These are phyloP conservation scores for Stagonosporopsis vannaccii DNA, from an alignment of 2,329 filamentous ascomycete species.

Conservation along the genomic window DNA sequence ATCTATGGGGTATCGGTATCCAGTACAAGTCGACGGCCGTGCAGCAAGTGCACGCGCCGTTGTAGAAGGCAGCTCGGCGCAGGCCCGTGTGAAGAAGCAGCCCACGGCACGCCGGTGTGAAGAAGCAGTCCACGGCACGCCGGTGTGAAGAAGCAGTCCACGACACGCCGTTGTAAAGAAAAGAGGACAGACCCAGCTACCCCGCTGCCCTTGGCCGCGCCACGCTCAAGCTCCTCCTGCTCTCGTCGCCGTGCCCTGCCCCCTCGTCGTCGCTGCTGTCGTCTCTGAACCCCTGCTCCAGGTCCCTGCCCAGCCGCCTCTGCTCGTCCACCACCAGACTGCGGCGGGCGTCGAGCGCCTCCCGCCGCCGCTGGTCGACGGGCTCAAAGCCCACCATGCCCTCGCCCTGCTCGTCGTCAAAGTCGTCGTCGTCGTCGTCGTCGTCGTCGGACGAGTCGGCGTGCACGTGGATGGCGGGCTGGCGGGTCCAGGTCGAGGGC, in stretches of 20 bases:
- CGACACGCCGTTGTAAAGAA: too few species aligned
- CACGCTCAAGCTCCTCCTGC: constrained; percentile 17
- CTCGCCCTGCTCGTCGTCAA: constrained; percentile 56
- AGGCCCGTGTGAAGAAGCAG: too few species aligned
- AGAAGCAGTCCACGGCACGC: too few species aligned
- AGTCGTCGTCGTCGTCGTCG: constrained; percentile 24
- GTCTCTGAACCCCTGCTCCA: constrained; percentile 78
- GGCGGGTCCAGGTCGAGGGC: constrained; percentile 40
- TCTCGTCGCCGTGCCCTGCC: constrained; percentile 29
- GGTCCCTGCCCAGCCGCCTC: constrained; percentile 76
- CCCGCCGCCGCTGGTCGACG: constrained; percentile 46
- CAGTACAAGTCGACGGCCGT: too few species aligned
- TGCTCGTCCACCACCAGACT: constrained; percentile 56
- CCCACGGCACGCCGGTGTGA: too few species aligned
- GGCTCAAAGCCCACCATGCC: constrained; percentile 56
- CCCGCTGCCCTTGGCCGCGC: too few species aligned
- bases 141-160: too few species aligned
- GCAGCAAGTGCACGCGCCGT: too few species aligned
- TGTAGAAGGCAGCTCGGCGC: too few species aligned
- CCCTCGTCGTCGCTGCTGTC: constrained; percentile 70
- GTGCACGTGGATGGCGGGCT: constrained; percentile 39
- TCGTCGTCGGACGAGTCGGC: constrained; percentile 36
- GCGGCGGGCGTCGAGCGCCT: constrained; percentile 49
- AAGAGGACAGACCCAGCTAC: neutral
- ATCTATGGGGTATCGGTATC: too few species aligned